Conservation (phyloP, 208 protist species). For the Trypanosoma platydactyli region DNA sequence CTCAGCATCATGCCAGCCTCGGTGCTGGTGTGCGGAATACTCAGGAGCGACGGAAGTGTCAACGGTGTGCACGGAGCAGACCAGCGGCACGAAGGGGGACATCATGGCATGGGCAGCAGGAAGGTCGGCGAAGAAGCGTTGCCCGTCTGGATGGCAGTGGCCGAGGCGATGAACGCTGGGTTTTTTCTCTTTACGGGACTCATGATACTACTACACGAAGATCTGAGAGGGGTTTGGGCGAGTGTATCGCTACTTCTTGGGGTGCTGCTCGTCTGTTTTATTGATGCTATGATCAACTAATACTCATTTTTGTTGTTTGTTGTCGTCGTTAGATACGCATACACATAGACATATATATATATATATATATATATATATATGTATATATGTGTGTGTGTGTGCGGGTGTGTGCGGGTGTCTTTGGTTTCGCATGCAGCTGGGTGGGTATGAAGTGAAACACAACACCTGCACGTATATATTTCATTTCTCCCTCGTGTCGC, state of each 20-base stretch:
- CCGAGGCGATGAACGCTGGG: conserved; percentile 60
- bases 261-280: conserved; percentile 31
- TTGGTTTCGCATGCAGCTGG: no score
- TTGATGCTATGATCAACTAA: conserved; percentile 24
- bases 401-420: no score
- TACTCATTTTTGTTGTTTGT: background rate
- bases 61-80: background rate
- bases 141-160: conserved; percentile 33
- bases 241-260: conserved; percentile 40
- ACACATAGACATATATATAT: conserved; percentile 17
- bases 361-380: no score
- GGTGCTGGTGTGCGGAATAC: background rate
- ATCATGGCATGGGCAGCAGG: background rate
- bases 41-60: background rate
- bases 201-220: conserved; percentile 45
- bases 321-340: background rate
- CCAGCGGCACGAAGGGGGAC: background rate
- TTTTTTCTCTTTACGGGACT: conserved; percentile 71
- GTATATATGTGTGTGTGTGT: no score
- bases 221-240: conserved; percentile 35
- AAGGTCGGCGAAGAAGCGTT: no score
- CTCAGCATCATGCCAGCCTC: conserved; percentile 1
- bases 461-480: no score
- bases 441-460: no score
- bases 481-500: no score